Evolutionary conservation across 352 stramenopile genomes (phyloP).

Genomic region (Achlya hypogyna): DNA sequence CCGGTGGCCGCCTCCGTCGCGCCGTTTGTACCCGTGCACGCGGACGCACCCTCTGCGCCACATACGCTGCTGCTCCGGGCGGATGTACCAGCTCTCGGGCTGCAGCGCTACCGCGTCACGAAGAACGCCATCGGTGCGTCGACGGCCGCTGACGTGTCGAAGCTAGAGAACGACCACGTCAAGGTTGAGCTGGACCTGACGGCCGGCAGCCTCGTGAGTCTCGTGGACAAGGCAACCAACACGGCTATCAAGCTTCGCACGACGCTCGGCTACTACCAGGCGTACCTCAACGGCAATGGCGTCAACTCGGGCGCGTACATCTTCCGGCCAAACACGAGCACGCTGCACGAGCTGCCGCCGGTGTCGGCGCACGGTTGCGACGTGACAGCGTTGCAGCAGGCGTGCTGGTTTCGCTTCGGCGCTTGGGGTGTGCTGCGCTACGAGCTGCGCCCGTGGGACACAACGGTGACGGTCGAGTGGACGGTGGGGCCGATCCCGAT

Average conservation of each 20-base stretch:
- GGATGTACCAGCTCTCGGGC: constrained; percentile 44
- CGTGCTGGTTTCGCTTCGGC: constrained; percentile 71
- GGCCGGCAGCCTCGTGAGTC: constrained; percentile 43
- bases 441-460: constrained; percentile 69
- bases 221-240: constrained; percentile 66
- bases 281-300: constrained; percentile 34
- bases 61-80: constrained; percentile 61
- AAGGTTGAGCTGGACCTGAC: constrained; percentile 40
- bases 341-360: constrained; percentile 35
- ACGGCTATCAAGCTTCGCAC: constrained; percentile 42
- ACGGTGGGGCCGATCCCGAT: constrained; percentile 75
- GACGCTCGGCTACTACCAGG: constrained; percentile 55
- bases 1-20: constrained; percentile 39
- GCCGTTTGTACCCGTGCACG: constrained; percentile 42
- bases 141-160: constrained; percentile 18
- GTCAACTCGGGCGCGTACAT: constrained; percentile 95
- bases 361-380: constrained; percentile 17
- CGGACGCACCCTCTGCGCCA: constrained; percentile 33
- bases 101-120: constrained; percentile 38
- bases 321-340: constrained; percentile 87
- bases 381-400: constrained; percentile 35
- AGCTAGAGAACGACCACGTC: constrained; percentile 55
- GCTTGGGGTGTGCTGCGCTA: constrained; percentile 88
- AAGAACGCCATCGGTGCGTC: neutral
- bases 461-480: constrained; percentile 93